Conservation (phyloP, 257 asterid species). For the Gardenia jasminoides region DNA sequence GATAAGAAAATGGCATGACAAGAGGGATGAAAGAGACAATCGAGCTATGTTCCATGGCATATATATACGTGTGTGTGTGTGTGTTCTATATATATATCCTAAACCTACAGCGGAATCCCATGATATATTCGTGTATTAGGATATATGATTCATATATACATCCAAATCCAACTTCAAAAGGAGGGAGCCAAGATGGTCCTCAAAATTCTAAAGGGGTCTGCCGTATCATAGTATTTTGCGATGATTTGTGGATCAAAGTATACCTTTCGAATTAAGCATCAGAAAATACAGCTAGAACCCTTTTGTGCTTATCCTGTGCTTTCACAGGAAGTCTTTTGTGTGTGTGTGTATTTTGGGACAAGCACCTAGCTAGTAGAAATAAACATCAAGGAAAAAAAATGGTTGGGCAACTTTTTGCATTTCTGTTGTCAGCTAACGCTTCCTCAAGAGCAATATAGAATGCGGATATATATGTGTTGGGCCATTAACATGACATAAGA, state of each 20-base stretch:
- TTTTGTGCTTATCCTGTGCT: conserved; percentile 3
- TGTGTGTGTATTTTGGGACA: neutral
- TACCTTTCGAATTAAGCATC: conserved; percentile 18
- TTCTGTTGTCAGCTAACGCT: neutral
- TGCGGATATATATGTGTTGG: neutral
- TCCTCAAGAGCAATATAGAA: neutral
- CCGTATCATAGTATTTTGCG: conserved; percentile 1
- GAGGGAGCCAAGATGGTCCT: conserved; percentile 3
- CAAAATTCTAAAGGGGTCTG: neutral
- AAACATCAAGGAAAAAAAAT: neutral
- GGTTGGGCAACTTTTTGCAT: neutral
- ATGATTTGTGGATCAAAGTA: conserved; percentile 24
- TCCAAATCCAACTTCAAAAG: conserved; percentile 1
- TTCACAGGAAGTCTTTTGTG: neutral
- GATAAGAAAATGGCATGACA: no score
- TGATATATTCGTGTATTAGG: neutral
- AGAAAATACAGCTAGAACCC: conserved; percentile 3
- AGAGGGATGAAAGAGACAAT: neutral
- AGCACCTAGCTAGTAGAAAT: conserved; percentile 1
- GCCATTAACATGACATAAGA: neutral
- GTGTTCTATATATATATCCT: no score
- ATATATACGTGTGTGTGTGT: no score
- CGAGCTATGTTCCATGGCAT: neutral
- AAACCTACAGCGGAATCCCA: no score
- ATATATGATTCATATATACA: neutral